Evolutionary conservation across 2,329 filamentous ascomycete genomes (phyloP), one percentile per base, ranked within the genome.

Genomic region (Fusarium avenaceum): DNA sequence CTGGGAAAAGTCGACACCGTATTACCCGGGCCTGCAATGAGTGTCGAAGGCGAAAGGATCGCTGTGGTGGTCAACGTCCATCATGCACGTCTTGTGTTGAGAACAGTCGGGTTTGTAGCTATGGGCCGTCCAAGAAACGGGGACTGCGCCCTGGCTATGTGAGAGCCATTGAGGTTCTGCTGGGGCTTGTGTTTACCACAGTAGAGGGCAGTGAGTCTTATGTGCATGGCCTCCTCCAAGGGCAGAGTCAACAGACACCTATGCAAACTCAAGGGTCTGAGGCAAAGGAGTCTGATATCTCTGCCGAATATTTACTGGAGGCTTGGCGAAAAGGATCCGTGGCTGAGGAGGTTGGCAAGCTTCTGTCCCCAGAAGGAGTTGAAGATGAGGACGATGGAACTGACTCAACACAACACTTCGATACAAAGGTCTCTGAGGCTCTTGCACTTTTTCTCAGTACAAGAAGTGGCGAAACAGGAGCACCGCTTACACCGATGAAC

Each of bases 11-110:
- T 17, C 49, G 58, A 1, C 58, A 54, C 42, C 56, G 58, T 17
- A 33, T 62, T 2, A 61, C 58, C 6, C 43, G 58, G 10, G 58
- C 58, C 7, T 62, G 58, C 22, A 62, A 61, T 5, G 58, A 62
- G 11, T 62, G 58, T 1, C 49, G 58, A 0, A 43, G 58, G 10
- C 46, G 58, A 0, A 62, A 62, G 14, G 56, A 62, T 10, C 7
- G 58, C 2, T 62, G 58, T 10, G 57, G 40, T 10, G 58, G 58
- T 0, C 58, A 62, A 6, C 33, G 26, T 0, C 58, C 58, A 0
- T 54, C 56, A 0, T 62, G 58, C 30, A 47, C 14, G 8, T 61
- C 58, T 3, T 62, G 58, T 13, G 13, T 46, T 1, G 58, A 61
- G 6, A 61, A 33, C 0, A 33, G 38, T 1, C 56, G 58, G 0